A percentile compares a stretch with the other conserved stretches of the same genome.
Conservation (phyloP, 2,329 filamentous ascomycete genomes). For the Emergomyces africanus region DNA sequence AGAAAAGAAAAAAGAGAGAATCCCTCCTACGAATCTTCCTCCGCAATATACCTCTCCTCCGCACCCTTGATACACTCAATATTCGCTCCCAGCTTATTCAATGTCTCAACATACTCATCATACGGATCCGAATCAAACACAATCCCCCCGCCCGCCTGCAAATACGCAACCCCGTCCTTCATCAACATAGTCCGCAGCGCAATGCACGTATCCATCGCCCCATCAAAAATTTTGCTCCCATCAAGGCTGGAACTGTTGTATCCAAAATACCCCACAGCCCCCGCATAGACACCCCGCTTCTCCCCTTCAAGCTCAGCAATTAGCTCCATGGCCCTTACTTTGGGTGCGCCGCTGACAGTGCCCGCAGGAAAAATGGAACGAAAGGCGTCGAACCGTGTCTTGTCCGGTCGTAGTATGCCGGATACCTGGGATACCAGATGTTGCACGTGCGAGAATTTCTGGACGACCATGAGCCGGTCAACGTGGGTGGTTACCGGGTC, state of each 20-base stretch:
- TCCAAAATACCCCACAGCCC: conserved; percentile 93
- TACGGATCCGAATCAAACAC: conserved; percentile 86
- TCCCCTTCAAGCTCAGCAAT: conserved; percentile 90
- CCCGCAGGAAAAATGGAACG: conserved; percentile 93
- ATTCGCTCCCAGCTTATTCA: conserved; percentile 89
- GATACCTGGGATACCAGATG: conserved; percentile 94
- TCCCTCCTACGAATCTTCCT: conserved; percentile 9
- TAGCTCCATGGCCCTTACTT: conserved; percentile 92
- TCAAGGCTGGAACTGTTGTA: conserved; percentile 59
- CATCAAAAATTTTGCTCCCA: conserved; percentile 51
- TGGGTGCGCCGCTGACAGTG: conserved; percentile 89
- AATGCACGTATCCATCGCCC: conserved; percentile 83
- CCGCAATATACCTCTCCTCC: conserved; percentile 52
- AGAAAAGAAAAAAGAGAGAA: not conserved
- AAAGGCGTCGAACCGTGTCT: conserved; percentile 91
- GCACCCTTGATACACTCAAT: conserved; percentile 78
- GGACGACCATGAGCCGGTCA: conserved; percentile 86
- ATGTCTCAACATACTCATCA: conserved; percentile 91
- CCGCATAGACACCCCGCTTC: conserved; percentile 90
- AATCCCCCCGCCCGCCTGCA: conserved; percentile 78
- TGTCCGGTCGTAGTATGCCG: conserved; percentile 67
- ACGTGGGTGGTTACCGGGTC: conserved; percentile 82
- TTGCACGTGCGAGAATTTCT: conserved; percentile 93
- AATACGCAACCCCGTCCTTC: conserved; percentile 81
- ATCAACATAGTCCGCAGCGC: conserved; percentile 84